phyloP scores from a whole-genome alignment of 208 protist species.

The Leishmania martiniquensis region DNA sequence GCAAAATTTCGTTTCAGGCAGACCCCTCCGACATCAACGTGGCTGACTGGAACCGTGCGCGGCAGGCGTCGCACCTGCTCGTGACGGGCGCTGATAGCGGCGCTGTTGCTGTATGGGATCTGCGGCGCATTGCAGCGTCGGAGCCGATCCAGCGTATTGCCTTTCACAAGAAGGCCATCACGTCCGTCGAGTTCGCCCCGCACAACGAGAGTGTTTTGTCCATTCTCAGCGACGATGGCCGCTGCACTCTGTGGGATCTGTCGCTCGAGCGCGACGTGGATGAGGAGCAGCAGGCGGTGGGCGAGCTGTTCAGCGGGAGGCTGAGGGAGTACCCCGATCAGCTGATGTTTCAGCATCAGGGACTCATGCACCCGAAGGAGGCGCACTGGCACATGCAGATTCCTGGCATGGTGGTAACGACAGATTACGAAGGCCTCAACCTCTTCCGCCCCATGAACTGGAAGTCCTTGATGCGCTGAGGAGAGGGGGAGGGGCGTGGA shows the following conservation, averaged over 20 bases:
- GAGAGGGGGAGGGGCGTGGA: conserved; percentile 8
- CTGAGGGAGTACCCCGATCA: conserved; percentile 92
- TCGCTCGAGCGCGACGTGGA: conserved; percentile 96
- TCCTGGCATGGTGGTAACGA: conserved; percentile 95
- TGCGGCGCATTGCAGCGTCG: conserved; percentile 83
- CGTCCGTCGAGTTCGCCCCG: conserved; percentile 97
- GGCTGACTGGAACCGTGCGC: conserved; percentile 95
- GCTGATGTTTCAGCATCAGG: conserved; percentile 98
- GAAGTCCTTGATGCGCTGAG: conserved; percentile 86
- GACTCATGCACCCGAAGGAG: conserved; percentile 97
- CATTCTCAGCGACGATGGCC: conserved; percentile 92
- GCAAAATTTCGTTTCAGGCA: conserved; percentile 78
- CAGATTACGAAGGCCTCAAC: conserved; percentile 96
- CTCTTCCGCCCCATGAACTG: conserved; percentile 97
- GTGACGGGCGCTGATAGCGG: conserved; percentile 97
- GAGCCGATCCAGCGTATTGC: conserved; percentile 89
- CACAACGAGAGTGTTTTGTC: conserved; percentile 96
- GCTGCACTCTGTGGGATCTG: conserved; percentile 98
- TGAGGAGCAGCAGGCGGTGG: conserved; percentile 86
- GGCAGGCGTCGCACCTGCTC: conserved; percentile 94
- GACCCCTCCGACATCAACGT: conserved; percentile 97
- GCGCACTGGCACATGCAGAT: conserved; percentile 98
- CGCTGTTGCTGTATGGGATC: conserved; percentile 97
- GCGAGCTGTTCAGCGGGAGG: conserved; percentile 74
- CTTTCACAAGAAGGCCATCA: conserved; percentile 95